phyloP scores from a whole-genome alignment of 108 stramenopile species.

The Fistulifera pelliculosa region DNA sequence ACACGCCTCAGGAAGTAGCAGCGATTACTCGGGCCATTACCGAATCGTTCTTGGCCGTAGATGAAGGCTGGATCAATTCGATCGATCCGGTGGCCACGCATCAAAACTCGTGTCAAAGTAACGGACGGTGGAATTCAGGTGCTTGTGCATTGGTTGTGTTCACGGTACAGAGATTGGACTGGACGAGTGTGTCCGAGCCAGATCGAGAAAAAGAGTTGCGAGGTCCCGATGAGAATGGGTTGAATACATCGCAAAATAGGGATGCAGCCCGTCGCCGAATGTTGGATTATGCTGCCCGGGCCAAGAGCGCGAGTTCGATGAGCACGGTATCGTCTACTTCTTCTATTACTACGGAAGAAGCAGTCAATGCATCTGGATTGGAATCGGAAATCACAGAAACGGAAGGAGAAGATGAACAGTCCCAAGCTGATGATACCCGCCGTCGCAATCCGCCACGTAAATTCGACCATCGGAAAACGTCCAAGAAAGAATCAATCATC shows the following conservation, averaged over 20 bases:
- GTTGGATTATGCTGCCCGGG: conserved; percentile 58
- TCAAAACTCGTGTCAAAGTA: conserved; percentile 71
- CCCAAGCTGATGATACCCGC: conserved; percentile 16
- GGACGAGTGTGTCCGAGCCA: conserved; percentile 35
- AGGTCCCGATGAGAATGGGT: conserved; percentile 36
- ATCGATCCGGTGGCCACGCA: conserved; percentile 73
- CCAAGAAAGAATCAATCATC: conserved; percentile 35
- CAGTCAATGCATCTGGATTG: conserved; percentile 42
- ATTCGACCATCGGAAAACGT: conserved; percentile 14
- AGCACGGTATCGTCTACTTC: conserved; percentile 64
- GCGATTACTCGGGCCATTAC: conserved; percentile 63
- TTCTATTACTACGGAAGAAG: conserved; percentile 50
- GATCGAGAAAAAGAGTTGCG: conserved; percentile 33
- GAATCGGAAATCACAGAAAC: conserved; percentile 71
- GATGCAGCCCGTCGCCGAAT: conserved; percentile 67
- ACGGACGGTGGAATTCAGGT: conserved; percentile 83
- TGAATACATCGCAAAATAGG: conserved; percentile 65
- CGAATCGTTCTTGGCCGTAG: conserved; percentile 68
- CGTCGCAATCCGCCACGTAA: conserved; percentile 16
- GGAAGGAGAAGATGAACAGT: conserved; percentile 68
- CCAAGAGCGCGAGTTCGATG: conserved; percentile 60
- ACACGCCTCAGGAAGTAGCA: conserved; percentile 57
- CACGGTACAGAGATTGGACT: conserved; percentile 65
- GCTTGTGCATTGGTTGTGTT: conserved; percentile 73
- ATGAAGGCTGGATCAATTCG: conserved; percentile 85